A percentile compares a stretch with the other conserved stretches of the same genome.
Conservation (phyloP, 2,329 filamentous ascomycete species). For the Albophoma yamanashiensis region DNA sequence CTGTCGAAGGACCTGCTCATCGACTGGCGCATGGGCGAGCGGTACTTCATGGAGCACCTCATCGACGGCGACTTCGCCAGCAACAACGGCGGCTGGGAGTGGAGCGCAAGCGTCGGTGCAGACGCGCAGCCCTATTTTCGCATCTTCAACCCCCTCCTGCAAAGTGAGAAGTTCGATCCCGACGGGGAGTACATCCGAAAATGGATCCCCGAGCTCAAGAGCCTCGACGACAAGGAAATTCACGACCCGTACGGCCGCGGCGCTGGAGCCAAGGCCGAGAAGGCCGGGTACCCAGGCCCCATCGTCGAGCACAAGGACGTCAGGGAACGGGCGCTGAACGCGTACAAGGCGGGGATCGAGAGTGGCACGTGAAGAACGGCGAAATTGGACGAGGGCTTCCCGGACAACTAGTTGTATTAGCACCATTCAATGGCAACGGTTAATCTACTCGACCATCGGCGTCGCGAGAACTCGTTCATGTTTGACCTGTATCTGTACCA, state of each 20-base stretch:
- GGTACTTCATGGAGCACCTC: constrained; percentile 71
- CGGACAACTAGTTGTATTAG: background rate
- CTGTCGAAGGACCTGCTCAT: constrained; percentile 69
- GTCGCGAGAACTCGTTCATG: constrained; percentile 20
- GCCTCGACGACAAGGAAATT: constrained; percentile 55
- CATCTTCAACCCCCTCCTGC: constrained; percentile 77
- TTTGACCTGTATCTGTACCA: constrained; percentile 59
- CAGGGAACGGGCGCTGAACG: constrained; percentile 54
- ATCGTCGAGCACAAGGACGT: constrained; percentile 65
- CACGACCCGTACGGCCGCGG: constrained; percentile 72
- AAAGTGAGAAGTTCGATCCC: constrained; percentile 78
- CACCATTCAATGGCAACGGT: background rate
- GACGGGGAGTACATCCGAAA: constrained; percentile 70
- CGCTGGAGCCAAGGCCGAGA: constrained; percentile 45
- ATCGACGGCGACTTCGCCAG: constrained; percentile 72
- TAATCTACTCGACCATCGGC: background rate
- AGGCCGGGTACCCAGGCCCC: constrained; percentile 60
- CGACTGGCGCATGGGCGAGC: constrained; percentile 76
- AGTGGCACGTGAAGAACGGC: constrained; percentile 12
- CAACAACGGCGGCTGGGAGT: constrained; percentile 57
- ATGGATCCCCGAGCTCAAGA: constrained; percentile 69
- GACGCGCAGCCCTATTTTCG: constrained; percentile 86
- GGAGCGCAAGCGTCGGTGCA: constrained; percentile 40
- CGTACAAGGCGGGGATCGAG: constrained; percentile 50
- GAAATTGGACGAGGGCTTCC: background rate